Evolutionary conservation across 306 rosid genomes (phyloP), one percentile per base, ranked within the genome.

Genomic region (Gynostemma pentaphyllum): DNA sequence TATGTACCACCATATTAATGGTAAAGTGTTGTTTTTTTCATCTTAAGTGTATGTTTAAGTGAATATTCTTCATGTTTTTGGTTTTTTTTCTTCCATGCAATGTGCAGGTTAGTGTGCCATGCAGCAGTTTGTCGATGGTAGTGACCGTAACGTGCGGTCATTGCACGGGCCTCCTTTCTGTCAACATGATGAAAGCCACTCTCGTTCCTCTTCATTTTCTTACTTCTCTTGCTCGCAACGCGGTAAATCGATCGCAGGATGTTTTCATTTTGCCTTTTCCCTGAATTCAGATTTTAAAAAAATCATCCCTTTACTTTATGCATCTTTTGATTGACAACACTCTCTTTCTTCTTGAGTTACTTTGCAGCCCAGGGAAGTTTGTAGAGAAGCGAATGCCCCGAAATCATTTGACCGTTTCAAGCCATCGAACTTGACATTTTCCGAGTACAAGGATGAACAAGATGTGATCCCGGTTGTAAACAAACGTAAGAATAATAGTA

Each of bases 61-160:
- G 15, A 56, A 32, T 4, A 57, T 19, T 36, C 46, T 57, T 19
- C 44, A 34, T 34, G 16, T 34, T 54, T 32, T 55, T 16, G n/a
- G 9, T 55, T 8, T 30, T 1, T 34, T 2, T 11, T 57, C n/a
- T 57, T 34, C 5, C 5, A 1, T 9, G 13, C 9, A 1, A 59
- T 5, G 16, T 70, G 78, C 78, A 91, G 96, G 98, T 91, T 2
- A 88, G 96, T 36, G 95, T 91, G 16, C 98, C 98, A 71, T 91
- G 89, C 82, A 79, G 82, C 82, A 88, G 96, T 79, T 69, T 91
- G 72, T 78, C 91, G 59, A 80, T 75, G 96, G 84, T 81, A 72
- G 98, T 88, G 32, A 85, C 86, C n/a, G 96, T 91, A 6, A 85
- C 89, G 70, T 91, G 96, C 29, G 98, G 98, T 10, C 98, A 91